Conservation (phyloP, 2,329 filamentous ascomycete species). For the Colletotrichum cuscutae region DNA sequence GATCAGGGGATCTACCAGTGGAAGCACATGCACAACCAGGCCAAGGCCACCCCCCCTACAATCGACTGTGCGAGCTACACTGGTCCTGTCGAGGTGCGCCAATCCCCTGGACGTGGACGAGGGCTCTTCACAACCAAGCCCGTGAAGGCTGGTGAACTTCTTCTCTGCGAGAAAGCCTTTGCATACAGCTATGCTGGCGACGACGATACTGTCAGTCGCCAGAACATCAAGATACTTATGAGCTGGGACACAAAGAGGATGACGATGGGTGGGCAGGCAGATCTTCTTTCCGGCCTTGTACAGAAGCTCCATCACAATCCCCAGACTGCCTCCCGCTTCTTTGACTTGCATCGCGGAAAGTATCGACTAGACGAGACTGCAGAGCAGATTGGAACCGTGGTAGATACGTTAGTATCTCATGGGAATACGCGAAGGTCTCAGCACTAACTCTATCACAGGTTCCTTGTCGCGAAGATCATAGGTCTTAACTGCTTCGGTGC, state of each 20-base stretch:
- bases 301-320: slow-evolving; percentile 57
- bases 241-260: slow-evolving; percentile 46
- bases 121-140: slow-evolving; percentile 61
- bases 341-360: not conserved
- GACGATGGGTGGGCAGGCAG: slow-evolving; percentile 49
- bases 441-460: slow-evolving; percentile 44
- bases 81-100: slow-evolving; percentile 51
- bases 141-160: slow-evolving; percentile 60
- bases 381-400: slow-evolving; percentile 50
- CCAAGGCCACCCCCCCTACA: slow-evolving; percentile 47
- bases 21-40: slow-evolving; percentile 47
- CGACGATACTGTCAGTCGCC: slow-evolving; percentile 19
- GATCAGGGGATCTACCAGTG: slow-evolving; percentile 52
- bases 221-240: slow-evolving; percentile 46
- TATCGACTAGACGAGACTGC: slow-evolving; percentile 42
- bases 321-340: not conserved
- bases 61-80: slow-evolving; percentile 60
- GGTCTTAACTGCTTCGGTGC: slow-evolving; percentile 55
- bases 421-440: not conserved
- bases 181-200: slow-evolving; percentile 46
- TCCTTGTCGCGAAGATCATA: slow-evolving; percentile 56
- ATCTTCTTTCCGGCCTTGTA: slow-evolving; percentile 51
- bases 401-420: slow-evolving; percentile 52
- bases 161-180: slow-evolving; percentile 68
- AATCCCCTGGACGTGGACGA: slow-evolving; percentile 52